Base-by-base conservation (phyloP, 2,329 filamentous ascomycete genomes). In the Sarocladiaceae sp. region DNA sequence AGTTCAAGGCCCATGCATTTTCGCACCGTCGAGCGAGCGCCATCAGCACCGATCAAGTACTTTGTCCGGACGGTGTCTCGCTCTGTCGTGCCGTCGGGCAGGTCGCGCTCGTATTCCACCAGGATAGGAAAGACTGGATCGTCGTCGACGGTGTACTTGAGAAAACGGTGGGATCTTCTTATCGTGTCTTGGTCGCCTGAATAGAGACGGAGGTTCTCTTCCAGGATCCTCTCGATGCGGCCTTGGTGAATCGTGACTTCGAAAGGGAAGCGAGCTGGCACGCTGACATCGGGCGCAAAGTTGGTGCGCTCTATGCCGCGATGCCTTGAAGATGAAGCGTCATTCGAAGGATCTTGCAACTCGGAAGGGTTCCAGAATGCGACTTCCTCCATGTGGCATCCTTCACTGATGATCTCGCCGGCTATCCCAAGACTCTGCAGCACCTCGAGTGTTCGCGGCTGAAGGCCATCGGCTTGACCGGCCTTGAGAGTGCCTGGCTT, bases 11-110 rank as follows among this genome's bases (percentile, higher is more conserved):
- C 55, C 2, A 58, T 48, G 3, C 46, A 46, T 3, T 49, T 53
- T 3, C 56, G 50, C 3, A 57, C 55, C 41, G 48, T 50, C 2
- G 55, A 56, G 13, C 57, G 56, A 16, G 56, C 55, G 0, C 56
- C 56, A 23, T 58, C 56, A 6, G 53, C 52, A 32, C 53, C 53
- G 10, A 55, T 27, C 16, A 54, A 16, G n/a, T 41, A 41, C n/a
- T 15, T 41, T 13, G 37, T 41, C 4, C 37, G 37, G 9, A 41
- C 4, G 3, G n/a, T 51, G 46, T 44, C 47, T 48, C 34, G 52
- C 51, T 5, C 51, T 49, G 35, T 48, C 49, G 21, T 51, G 50
- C 6, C 50, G 48, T 2, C 50, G 4, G 37, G 37, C 9, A 27
- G 37, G 19, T 41, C 37, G 19, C 19, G 29, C 23, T 41, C 37